These are phyloP conservation scores for Aspergillus nanangensis DNA, from an alignment of 495 filamentous ascomycete genomes.

Conservation along the genomic window DNA sequence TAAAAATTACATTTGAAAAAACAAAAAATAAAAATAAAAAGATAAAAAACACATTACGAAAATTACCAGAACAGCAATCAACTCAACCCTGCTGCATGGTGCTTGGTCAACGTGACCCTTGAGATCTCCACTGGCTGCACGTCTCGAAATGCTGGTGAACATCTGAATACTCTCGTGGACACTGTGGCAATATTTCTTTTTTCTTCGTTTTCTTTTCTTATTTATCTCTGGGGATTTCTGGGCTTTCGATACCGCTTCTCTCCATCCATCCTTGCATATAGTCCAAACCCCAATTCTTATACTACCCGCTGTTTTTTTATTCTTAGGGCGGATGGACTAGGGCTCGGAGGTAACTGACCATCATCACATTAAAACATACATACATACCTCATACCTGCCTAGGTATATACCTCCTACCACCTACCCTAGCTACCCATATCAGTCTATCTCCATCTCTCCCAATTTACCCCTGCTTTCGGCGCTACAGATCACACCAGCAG, in stretches of 20 bases:
- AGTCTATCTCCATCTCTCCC: neutral
- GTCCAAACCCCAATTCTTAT: constrained; percentile 1
- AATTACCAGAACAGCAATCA: constrained; percentile 21
- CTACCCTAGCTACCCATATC: too few species aligned
- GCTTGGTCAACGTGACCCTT: constrained; percentile 15
- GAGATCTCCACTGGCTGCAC: constrained; percentile 12
- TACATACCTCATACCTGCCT: constrained; percentile 13
- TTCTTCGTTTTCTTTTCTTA: neutral
- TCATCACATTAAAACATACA: neutral
- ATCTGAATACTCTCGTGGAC: neutral
- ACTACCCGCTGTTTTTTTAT: too few species aligned
- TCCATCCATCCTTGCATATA: constrained; percentile 13
- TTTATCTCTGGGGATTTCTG: neutral
- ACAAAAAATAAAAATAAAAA: too few species aligned
- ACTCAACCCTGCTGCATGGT: constrained; percentile 15
- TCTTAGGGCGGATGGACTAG: too few species aligned
- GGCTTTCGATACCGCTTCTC: constrained; percentile 2
- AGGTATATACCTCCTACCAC: too few species aligned
- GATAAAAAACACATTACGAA: too few species aligned
- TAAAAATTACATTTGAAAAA: constrained; percentile 4
- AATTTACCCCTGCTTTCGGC: constrained; percentile 13
- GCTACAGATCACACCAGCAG: constrained; percentile 12
- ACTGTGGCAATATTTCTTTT: neutral
- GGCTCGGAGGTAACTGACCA: too few species aligned
- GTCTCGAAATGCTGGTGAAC: constrained; percentile 10